Percentiles rank a stretch among this genome's conserved stretches.
phyloP scores from a whole-genome alignment of 2,329 filamentous ascomycete species.

The Tolypocladium cylindrosporum region DNA sequence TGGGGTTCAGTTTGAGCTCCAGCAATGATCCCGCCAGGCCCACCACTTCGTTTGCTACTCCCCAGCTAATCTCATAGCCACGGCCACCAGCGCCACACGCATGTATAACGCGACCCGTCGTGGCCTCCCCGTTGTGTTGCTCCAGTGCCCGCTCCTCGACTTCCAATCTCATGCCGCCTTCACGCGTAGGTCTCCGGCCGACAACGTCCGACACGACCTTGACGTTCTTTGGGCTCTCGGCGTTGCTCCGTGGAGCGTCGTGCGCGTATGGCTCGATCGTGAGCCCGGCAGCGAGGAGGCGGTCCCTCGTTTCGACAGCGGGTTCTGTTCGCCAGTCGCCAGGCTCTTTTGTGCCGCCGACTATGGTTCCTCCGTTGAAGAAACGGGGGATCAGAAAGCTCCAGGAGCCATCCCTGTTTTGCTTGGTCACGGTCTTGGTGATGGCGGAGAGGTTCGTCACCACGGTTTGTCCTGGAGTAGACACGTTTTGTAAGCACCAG shows the following conservation, averaged over 20 bases:
- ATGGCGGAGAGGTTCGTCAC: conserved; percentile 26
- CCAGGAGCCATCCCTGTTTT: conserved; percentile 53
- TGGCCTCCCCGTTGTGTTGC: neutral
- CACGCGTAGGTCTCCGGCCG: conserved; percentile 31
- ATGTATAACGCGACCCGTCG: conserved; percentile 26
- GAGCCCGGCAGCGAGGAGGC: conserved; percentile 30
- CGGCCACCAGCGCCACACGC: conserved; percentile 50
- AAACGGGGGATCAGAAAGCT: conserved; percentile 52
- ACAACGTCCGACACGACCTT: conserved; percentile 31
- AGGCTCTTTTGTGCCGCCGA: conserved; percentile 55
- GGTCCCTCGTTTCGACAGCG: conserved; percentile 32
- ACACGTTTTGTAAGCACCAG: neutral
- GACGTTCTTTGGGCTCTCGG: conserved; percentile 10
- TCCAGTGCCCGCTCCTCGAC: conserved; percentile 23
- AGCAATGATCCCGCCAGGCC: conserved; percentile 7
- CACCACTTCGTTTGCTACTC: conserved; percentile 40
- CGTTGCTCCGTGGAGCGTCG: conserved; percentile 5
- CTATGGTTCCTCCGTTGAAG: conserved; percentile 50
- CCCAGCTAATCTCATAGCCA: conserved; percentile 50
- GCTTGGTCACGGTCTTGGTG: conserved; percentile 40
- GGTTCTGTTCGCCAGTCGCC: conserved; percentile 33
- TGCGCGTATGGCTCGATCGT: conserved; percentile 17
- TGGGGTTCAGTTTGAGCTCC: neutral
- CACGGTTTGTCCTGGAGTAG: conserved; percentile 19
- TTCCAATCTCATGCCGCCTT: conserved; percentile 42